A percentile compares a stretch with the other conserved stretches of the same genome.
Evolutionary conservation across 2,329 filamentous ascomycete genomes (phyloP).

Genomic region (Cryphonectria carpinicola): DNA sequence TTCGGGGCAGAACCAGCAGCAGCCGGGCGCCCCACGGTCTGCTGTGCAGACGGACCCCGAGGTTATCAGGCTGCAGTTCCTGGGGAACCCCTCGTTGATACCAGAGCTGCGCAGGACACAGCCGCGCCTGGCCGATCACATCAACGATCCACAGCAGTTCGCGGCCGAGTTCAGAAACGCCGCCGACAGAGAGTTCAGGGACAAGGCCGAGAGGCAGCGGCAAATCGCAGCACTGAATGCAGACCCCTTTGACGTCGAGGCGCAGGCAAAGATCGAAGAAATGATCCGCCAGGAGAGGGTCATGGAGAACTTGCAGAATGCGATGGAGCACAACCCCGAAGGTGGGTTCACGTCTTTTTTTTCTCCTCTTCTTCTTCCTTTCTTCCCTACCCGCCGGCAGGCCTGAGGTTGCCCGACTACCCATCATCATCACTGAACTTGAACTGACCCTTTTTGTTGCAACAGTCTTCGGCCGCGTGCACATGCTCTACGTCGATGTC

Average conservation of each 20-base stretch:
- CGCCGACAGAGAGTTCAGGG: slow-evolving; percentile 70
- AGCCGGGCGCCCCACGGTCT: slow-evolving; percentile 35
- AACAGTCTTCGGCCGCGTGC: slow-evolving; percentile 87
- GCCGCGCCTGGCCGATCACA: slow-evolving; percentile 75
- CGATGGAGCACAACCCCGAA: slow-evolving; percentile 96
- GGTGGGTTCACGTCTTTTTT: slow-evolving; percentile 58
- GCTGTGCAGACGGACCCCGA: slow-evolving; percentile 69
- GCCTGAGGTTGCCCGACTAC: slow-evolving; percentile 5
- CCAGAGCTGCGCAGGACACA: slow-evolving; percentile 72
- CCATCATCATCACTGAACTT: slow-evolving; percentile 26
- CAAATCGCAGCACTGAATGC: slow-evolving; percentile 86
- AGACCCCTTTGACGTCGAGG: slow-evolving; percentile 92
- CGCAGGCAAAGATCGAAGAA: slow-evolving; percentile 91
- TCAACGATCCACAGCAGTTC: slow-evolving; percentile 78
- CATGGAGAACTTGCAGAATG: slow-evolving; percentile 93
- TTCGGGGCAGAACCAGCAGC: slow-evolving; percentile 38
- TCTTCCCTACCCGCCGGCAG: neutral
- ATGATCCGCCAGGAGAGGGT: slow-evolving; percentile 95
- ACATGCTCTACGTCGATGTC: slow-evolving; percentile 95
- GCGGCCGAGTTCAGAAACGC: slow-evolving; percentile 71
- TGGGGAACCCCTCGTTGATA: slow-evolving; percentile 74
- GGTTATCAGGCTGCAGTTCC: slow-evolving; percentile 77
- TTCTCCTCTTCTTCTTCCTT: no score
- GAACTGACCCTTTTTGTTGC: slow-evolving; percentile 19
- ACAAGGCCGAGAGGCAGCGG: slow-evolving; percentile 76